Conservation (phyloP, 2,329 filamentous ascomycete species). For the Scorias spongiosa region DNA sequence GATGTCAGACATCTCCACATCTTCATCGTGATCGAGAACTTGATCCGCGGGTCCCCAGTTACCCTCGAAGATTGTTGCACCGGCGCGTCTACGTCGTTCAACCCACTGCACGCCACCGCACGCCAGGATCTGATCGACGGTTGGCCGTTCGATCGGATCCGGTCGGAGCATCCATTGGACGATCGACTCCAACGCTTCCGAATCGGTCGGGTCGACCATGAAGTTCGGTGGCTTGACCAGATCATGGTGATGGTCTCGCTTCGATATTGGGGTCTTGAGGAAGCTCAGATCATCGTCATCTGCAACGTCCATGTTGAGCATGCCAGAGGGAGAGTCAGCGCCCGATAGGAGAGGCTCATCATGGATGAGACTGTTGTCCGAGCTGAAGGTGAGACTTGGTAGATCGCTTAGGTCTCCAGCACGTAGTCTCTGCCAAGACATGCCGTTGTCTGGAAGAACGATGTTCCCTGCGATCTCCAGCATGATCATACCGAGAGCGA, state of each 20-base stretch:
- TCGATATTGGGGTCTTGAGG: slow-evolving; percentile 16
- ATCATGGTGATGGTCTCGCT: slow-evolving; percentile 29
- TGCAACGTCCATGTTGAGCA: slow-evolving; percentile 4
- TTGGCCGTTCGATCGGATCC: slow-evolving; percentile 57
- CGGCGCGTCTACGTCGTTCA: slow-evolving; percentile 57
- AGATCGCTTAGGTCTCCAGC: slow-evolving; percentile 81
- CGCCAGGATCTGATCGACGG: slow-evolving; percentile 55
- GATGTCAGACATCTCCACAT: slow-evolving; percentile 48
- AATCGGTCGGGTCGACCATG: slow-evolving; percentile 64
- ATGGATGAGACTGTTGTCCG: slow-evolving; percentile 52
- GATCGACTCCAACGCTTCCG: slow-evolving; percentile 65
- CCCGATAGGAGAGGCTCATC: slow-evolving; percentile 47
- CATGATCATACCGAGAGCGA: slow-evolving; percentile 85
- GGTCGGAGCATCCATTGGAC: slow-evolving; percentile 80
- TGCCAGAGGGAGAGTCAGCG: slow-evolving; percentile 33
- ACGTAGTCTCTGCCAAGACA: slow-evolving; percentile 77
- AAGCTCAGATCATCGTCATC: slow-evolving; percentile 24
- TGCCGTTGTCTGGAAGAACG: slow-evolving; percentile 80
- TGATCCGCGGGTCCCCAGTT: slow-evolving; percentile 76
- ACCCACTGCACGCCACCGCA: slow-evolving; percentile 70
- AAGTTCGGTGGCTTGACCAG: slow-evolving; percentile 62
- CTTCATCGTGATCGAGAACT: slow-evolving; percentile 36
- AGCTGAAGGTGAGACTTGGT: slow-evolving; percentile 71
- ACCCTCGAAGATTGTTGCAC: slow-evolving; percentile 91
- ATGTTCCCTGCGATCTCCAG: slow-evolving; percentile 92